Percentiles rank a stretch among this genome's conserved stretches.
Conservation (phyloP, 2,329 filamentous ascomycete genomes). For the Aspergillus viridinutans region DNA sequence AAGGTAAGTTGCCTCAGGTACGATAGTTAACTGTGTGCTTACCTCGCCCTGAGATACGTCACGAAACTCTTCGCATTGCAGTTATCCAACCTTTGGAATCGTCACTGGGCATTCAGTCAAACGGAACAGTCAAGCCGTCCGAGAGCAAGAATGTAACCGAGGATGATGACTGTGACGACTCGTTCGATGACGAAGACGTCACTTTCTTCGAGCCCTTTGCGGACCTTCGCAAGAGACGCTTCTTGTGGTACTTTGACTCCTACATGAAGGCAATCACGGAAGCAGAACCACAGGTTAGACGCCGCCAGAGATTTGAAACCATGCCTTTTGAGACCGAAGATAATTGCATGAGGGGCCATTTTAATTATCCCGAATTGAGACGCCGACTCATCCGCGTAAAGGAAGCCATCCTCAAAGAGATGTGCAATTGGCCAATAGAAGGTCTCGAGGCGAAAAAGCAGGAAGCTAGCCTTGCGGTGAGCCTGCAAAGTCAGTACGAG, state of each 20-base stretch:
- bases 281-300: constrained; percentile 53
- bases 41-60: constrained; percentile 63
- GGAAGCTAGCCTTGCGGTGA: constrained; percentile 73
- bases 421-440: constrained; percentile 64
- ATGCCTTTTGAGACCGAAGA: constrained; percentile 81
- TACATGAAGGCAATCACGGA: constrained; percentile 68
- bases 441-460: constrained; percentile 60
- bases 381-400: constrained; percentile 66
- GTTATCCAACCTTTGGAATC: constrained; percentile 82
- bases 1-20: constrained; percentile 55
- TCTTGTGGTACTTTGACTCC: constrained; percentile 92
- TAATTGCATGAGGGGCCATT: constrained; percentile 83
- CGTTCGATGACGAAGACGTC: constrained; percentile 43
- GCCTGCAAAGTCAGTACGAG: constrained; percentile 77
- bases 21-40: neutral
- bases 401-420: constrained; percentile 67
- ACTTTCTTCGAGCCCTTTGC: constrained; percentile 78
- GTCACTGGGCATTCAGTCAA: constrained; percentile 62
- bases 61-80: constrained; percentile 82
- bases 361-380: constrained; percentile 73
- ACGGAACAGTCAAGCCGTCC: constrained; percentile 42
- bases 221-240: constrained; percentile 84
- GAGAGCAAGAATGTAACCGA: constrained; percentile 28
- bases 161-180: constrained; percentile 32
- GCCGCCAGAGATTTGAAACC: constrained; percentile 61